Evolutionary conservation across 495 filamentous ascomycete genomes (phyloP).

Genomic region (Aspergillus nidulans): DNA sequence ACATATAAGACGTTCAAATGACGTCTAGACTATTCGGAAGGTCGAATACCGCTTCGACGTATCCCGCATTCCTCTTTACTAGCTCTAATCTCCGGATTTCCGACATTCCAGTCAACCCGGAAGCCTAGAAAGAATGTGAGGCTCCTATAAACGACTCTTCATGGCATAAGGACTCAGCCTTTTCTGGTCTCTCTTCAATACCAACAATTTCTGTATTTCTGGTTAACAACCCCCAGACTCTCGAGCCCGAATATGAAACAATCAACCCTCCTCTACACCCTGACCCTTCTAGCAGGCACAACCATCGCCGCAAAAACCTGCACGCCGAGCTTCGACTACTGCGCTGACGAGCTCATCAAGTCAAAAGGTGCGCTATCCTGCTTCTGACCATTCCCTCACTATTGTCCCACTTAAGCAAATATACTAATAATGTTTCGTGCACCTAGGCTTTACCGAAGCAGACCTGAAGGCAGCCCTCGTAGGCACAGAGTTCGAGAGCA

Average conservation of each 20-base stretch:
- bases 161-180: too few relatives aligned
- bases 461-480: slow-evolving; percentile 31
- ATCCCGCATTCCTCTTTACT: neutral
- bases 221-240: too few relatives aligned
- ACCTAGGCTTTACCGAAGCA: slow-evolving; percentile 32
- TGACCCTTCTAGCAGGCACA: slow-evolving; percentile 20
- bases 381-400: neutral
- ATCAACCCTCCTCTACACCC: slow-evolving; percentile 16
- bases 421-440: neutral
- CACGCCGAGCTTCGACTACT: slow-evolving; percentile 41
- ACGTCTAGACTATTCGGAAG: too few relatives aligned
- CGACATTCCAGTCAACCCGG: neutral
- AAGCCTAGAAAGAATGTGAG: neutral
- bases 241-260: neutral
- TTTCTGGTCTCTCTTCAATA: too few relatives aligned
- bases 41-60: neutral
- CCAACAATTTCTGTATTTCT: too few relatives aligned
- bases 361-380: slow-evolving; percentile 32
- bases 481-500: slow-evolving; percentile 28
- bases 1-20: too few relatives aligned
- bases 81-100: neutral
- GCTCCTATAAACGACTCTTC: too few relatives aligned
- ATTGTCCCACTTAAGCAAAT: neutral
- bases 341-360: slow-evolving; percentile 28
- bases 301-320: slow-evolving; percentile 32